Conservation (phyloP, 2,329 filamentous ascomycete genomes). For the Cercospora janseana region DNA sequence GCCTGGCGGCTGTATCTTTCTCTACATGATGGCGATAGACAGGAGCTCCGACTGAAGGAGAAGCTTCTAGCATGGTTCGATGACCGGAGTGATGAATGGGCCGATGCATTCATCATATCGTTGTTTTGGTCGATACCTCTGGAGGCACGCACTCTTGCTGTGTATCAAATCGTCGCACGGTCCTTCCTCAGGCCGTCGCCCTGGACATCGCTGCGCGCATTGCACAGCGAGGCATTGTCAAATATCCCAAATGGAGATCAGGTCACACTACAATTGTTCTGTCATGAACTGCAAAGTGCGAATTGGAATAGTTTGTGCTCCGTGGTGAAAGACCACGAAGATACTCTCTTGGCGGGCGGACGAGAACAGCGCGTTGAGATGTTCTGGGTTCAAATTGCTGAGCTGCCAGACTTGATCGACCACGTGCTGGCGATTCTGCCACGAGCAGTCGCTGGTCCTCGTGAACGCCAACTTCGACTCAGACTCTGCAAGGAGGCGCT, state of each 20-base stretch:
- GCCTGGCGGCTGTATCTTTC: slow-evolving; percentile 42
- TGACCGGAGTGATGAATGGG: slow-evolving; percentile 17
- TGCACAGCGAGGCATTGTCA: slow-evolving; percentile 33
- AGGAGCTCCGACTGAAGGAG: slow-evolving; percentile 28
- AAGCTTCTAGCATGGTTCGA: slow-evolving; percentile 33
- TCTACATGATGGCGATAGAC: slow-evolving; percentile 27
- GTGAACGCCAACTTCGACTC: not conserved
- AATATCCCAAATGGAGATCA: slow-evolving; percentile 24
- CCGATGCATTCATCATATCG: slow-evolving; percentile 26
- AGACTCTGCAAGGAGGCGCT: slow-evolving; percentile 6
- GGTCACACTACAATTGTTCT: slow-evolving; percentile 12
- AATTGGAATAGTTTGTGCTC: not conserved
- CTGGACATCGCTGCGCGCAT: slow-evolving; percentile 19
- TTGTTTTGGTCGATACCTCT: slow-evolving; percentile 31
- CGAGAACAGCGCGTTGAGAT: slow-evolving; percentile 3
- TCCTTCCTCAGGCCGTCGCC: slow-evolving; percentile 23
- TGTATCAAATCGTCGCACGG: slow-evolving; percentile 27
- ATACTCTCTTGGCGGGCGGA: not conserved
- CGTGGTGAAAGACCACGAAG: slow-evolving; percentile 2
- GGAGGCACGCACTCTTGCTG: slow-evolving; percentile 20
- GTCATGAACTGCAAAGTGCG: not conserved
- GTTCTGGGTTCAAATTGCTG: slow-evolving; percentile 14
- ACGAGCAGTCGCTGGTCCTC: too few relatives aligned
- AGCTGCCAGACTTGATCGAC: slow-evolving; percentile 2
- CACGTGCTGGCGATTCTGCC: not conserved